Evolutionary conservation across 345 rosid genomes (phyloP).

Genomic region (Aethionema arabicum): DNA sequence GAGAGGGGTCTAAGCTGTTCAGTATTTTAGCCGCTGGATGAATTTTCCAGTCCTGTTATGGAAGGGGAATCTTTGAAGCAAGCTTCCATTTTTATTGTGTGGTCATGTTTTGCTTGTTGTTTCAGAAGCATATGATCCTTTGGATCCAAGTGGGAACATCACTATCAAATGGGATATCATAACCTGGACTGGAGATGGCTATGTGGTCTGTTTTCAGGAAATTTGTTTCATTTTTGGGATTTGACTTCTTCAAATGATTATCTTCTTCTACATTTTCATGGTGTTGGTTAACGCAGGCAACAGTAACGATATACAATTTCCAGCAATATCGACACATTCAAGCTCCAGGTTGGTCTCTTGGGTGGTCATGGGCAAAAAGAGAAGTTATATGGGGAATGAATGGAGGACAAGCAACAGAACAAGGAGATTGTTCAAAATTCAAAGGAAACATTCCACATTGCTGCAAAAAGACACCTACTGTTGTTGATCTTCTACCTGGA

Average conservation of each 20-base stretch:
- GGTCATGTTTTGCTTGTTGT: slow-evolving; percentile 8
- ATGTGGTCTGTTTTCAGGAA: slow-evolving; percentile 44
- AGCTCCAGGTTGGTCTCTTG: slow-evolving; percentile 77
- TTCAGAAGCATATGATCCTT: slow-evolving; percentile 65
- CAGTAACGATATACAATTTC: slow-evolving; percentile 64
- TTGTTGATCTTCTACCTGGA: slow-evolving; percentile 75
- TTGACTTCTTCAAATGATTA: slow-evolving; percentile 9
- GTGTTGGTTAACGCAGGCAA: slow-evolving; percentile 46
- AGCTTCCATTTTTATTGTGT: neutral
- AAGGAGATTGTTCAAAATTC: slow-evolving; percentile 86
- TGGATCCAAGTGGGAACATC: slow-evolving; percentile 74
- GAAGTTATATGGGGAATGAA: slow-evolving; percentile 81
- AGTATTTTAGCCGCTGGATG: neutral
- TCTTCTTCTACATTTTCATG: neutral
- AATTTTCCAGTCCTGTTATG: slow-evolving; percentile 6
- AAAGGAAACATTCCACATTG: slow-evolving; percentile 73
- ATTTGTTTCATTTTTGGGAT: neutral
- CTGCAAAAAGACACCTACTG: slow-evolving; percentile 55
- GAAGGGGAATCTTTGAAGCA: slow-evolving; percentile 7
- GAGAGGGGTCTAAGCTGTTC: too few relatives aligned
- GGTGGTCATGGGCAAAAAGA: slow-evolving; percentile 78
- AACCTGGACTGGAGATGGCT: slow-evolving; percentile 77
- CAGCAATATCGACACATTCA: slow-evolving; percentile 64
- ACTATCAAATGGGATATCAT: slow-evolving; percentile 80
- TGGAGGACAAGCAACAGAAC: slow-evolving; percentile 81